phyloP scores from a whole-genome alignment of 805 yeast species.

The Teunomyces barrocoloradensis region DNA sequence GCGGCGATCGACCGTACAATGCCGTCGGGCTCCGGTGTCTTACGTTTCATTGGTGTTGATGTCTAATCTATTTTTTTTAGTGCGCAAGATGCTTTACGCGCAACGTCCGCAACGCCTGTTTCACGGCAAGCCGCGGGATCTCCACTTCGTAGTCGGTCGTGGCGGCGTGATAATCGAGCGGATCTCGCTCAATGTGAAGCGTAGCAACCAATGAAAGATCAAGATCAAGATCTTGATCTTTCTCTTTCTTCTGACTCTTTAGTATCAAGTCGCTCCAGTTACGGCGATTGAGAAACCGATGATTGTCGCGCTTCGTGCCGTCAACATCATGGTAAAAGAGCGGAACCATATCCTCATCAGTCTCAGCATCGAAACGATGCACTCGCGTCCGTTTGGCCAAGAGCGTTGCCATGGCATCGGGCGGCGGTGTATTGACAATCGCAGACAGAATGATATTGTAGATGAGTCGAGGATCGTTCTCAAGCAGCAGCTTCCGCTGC shows the following conservation, averaged over 20 bases:
- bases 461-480: slow-evolving; percentile 70
- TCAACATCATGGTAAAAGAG: slow-evolving; percentile 61
- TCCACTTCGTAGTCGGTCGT: slow-evolving; percentile 67
- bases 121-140: slow-evolving; percentile 57
- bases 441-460: slow-evolving; percentile 88
- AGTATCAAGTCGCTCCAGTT: slow-evolving; percentile 70
- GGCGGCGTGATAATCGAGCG: slow-evolving; percentile 42
- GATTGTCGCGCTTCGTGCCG: slow-evolving; percentile 46
- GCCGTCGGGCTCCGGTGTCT: slow-evolving; percentile 23
- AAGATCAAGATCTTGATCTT: too few relatives aligned
- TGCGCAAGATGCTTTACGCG: slow-evolving; percentile 30
- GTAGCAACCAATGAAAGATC: slow-evolving; percentile 37
- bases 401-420: slow-evolving; percentile 75
- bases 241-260: too few relatives aligned
- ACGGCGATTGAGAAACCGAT: slow-evolving; percentile 59
- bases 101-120: slow-evolving; percentile 27
- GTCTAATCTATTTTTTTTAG: not conserved
- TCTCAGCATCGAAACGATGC: slow-evolving; percentile 62
- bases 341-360: slow-evolving; percentile 82
- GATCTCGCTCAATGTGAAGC: slow-evolving; percentile 70
- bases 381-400: slow-evolving; percentile 63
- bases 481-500: slow-evolving; percentile 40
- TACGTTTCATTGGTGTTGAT: not conserved
- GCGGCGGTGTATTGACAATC: slow-evolving; percentile 90
- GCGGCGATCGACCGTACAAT: slow-evolving; percentile 73